Base-by-base conservation (phyloP, 2,329 filamentous ascomycete species). In the Didymella sp. region DNA sequence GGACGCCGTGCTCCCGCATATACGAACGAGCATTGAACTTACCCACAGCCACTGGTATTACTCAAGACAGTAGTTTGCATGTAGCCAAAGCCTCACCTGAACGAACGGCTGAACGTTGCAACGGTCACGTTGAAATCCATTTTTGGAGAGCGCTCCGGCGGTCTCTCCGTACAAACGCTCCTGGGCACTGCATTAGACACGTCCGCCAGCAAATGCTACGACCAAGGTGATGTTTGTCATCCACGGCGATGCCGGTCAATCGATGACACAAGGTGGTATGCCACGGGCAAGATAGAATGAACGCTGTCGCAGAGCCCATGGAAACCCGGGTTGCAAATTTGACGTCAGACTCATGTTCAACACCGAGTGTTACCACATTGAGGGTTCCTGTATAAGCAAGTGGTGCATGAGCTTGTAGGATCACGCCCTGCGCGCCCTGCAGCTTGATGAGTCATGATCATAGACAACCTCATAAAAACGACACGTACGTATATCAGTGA, bases 361-460 rank as follows among this genome's bases (percentile, higher is more conserved):
- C 51, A 42, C 27, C 28, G 22, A n/a, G 13, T 3, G n/a, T 2
- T n/a, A 17, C 40, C 30, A 40, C 21, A 30, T 30, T 7, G 27
- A n/a, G 19, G 12, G 15, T 4, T 33, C 17, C n/a, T 25, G 13
- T 12, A 17, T 33, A 22, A 27, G 22, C 45, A 40, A 22, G 17
- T 31, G 19, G 15, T 25, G 24, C 24, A 4, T 48, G 25, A 24
- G 12, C 24, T 24, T 27, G 31, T 40, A 6, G 15, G 21, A 17
- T 31, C 27, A 44, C 52, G 46, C 45, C 46, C 46, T 56, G 15
- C 40, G 33, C 47, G 35, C 53, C 47, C 48, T 47, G 30, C 47
- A 43, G 42, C 44, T 24, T 33, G 54, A 57, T 57, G 48, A 57
- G 48, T 57, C 54, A 57, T 52, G 22, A 22, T 27, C 21, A 24